A percentile compares a stretch with the other conserved stretches of the same genome.
phyloP scores from a whole-genome alignment of 2,329 filamentous ascomycete genomes.

The Drechmeria coniospora region DNA sequence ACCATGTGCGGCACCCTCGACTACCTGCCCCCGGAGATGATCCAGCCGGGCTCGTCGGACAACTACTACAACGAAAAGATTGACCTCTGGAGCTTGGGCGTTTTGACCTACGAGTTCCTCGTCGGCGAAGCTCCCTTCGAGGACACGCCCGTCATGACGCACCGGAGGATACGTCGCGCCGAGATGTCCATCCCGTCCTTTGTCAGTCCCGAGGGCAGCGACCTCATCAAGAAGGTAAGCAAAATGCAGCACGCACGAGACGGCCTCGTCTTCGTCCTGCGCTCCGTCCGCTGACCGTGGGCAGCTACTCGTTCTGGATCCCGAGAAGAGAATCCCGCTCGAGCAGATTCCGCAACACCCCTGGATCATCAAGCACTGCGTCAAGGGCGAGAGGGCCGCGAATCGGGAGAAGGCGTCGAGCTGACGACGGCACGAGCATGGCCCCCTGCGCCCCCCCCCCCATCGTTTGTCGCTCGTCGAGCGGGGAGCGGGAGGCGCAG shows the following conservation, averaged over 20 bases:
- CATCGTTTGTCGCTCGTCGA: neutral
- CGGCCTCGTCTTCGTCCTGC: neutral
- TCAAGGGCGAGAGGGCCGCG: conserved; percentile 40
- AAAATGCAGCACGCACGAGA: too few relatives aligned
- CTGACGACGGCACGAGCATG: neutral
- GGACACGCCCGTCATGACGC: conserved; percentile 88
- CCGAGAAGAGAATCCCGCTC: conserved; percentile 80
- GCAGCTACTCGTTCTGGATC: conserved; percentile 77
- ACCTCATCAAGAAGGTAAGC: conserved; percentile 78
- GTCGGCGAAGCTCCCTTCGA: conserved; percentile 95
- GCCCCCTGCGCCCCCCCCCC: too few relatives aligned
- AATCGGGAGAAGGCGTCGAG: conserved; percentile 29
- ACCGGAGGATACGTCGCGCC: conserved; percentile 69
- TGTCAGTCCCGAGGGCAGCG: conserved; percentile 76
- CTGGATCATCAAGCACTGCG: conserved; percentile 94
- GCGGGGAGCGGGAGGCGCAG: neutral
- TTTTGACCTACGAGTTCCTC: conserved; percentile 90
- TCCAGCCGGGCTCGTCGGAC: conserved; percentile 63
- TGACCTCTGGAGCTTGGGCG: conserved; percentile 89
- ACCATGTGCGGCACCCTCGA: conserved; percentile 97
- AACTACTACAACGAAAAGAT: conserved; percentile 94
- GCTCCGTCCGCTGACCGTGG: conserved; percentile 9
- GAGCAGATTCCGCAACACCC: conserved; percentile 82
- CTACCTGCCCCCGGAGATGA: conserved; percentile 96
- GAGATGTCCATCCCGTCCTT: conserved; percentile 90